A percentile compares a stretch with the other conserved stretches of the same genome.
These are phyloP conservation scores for Metrosideros polymorpha DNA, from an alignment of 441 rosid species.

Conservation along the genomic window DNA sequence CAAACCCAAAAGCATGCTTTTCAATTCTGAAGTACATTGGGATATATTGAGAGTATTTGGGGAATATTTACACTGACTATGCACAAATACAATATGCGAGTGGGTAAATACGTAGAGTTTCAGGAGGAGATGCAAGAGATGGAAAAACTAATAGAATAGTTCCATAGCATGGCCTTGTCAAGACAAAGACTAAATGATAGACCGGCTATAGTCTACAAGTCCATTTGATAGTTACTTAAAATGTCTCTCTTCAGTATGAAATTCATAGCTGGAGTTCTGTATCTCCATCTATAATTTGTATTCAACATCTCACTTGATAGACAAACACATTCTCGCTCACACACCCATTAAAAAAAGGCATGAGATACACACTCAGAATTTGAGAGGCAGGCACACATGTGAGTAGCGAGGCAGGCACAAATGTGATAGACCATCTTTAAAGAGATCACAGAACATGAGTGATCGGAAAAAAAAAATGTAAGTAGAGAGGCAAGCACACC, in stretches of 20 bases:
- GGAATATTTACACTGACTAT: background rate
- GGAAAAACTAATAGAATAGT: background rate
- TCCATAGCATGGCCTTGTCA: background rate
- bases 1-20: background rate
- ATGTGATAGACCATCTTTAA: background rate
- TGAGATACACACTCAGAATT: background rate
- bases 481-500: background rate
- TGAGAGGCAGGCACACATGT: background rate
- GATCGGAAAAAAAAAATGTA: background rate
- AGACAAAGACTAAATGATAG: background rate
- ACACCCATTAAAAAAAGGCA: background rate
- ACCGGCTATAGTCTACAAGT: background rate
- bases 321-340: background rate
- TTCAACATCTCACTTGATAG: background rate
- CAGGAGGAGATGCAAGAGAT: background rate
- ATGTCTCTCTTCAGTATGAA: background rate
- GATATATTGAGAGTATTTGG: background rate
- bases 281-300: background rate
- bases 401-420: background rate
- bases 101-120: background rate
- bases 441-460: background rate
- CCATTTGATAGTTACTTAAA: background rate
- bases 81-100: background rate
- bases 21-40: background rate
- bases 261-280: background rate